These are phyloP conservation scores for Paramarasmius palmivorus DNA, from an alignment of 1,284 basidiomycete genomes.

Conservation along the genomic window DNA sequence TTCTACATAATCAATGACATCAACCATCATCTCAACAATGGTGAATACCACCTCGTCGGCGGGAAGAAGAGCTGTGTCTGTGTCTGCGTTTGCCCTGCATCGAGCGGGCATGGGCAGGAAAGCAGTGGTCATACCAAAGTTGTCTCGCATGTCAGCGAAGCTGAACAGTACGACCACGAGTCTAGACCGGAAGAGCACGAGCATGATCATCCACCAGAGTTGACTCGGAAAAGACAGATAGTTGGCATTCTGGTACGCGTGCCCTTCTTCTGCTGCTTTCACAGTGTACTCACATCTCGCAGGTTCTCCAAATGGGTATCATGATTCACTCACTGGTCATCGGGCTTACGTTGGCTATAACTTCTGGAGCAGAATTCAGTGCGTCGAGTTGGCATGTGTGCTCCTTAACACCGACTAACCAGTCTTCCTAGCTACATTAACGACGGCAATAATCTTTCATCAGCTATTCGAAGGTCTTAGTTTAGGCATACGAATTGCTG, in stretches of 20 bases:
- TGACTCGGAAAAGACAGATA: constrained; percentile 17
- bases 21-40: constrained; percentile 19
- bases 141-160: background rate
- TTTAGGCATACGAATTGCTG: constrained; percentile 73
- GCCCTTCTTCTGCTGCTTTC: background rate
- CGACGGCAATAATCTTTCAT: constrained; percentile 75
- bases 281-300: background rate
- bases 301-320: constrained; percentile 78
- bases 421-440: constrained; percentile 56
- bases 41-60: constrained; percentile 18
- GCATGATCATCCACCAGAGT: constrained; percentile 4
- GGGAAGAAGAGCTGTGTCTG: constrained; percentile 15
- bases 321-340: constrained; percentile 85
- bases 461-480: constrained; percentile 81
- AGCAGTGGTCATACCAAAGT: background rate
- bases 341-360: constrained; percentile 69
- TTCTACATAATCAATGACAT: constrained; percentile 20
- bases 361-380: constrained; percentile 71
- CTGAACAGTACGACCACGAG: background rate
- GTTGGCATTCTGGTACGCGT: constrained; percentile 16
- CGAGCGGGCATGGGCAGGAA: background rate
- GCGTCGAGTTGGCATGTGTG: constrained; percentile 27
- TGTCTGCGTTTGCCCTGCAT: constrained; percentile 17
- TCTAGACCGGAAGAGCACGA: constrained; percentile 1
- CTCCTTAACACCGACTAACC: constrained; percentile 1